Base-by-base conservation (phyloP, 2,329 filamentous ascomycete species). In the Penicillium sp. region DNA sequence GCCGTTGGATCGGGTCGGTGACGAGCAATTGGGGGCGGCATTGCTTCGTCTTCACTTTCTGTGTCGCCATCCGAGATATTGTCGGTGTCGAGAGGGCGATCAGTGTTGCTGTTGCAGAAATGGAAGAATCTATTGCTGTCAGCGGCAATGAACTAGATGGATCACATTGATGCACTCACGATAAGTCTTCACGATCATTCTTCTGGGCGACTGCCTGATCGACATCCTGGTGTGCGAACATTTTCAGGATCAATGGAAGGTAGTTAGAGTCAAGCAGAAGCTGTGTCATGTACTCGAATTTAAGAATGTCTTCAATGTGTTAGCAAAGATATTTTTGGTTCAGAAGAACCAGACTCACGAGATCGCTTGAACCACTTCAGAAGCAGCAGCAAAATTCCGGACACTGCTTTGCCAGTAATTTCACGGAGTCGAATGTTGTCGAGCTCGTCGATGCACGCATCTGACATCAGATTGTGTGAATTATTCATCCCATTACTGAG, bases 341-440 rank as follows among this genome's bases (percentile, higher is more conserved):
- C 3, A 13, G 43, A 32, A 18, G n/a, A 44, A 38, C 29, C 43
- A 10, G 6, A 79, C 90, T 79, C 79, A 95, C 91, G 94, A 54
- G 92, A 97, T 50, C 96, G 79, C 71, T 96, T 95, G 65, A 97
- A 88, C 94, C 94, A 99, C 74, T 97, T 99, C 56, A 97, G 71
- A 42, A 97, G 75, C n/a, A 96, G 78, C 27, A 99, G 77, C 27
- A 99, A 76, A 51, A 92, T 88, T 1, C 89, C 92, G n/a, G 92
- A 94, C 21, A 96, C 88, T 0, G 93, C 93, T 73, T 97, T 97
- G 24, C 88, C 86, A 11, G 88, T 88, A 48, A 99, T 92, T 72
- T 99, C 94, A 52, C 93, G 85, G 14, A 85, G 87, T 46, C 95
- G 83, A 50, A 89, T 82, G 39, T 87, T 86, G 71, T 97, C 92